Percentiles rank a stretch among this genome's conserved stretches.
These are phyloP conservation scores for Neonectria punicea DNA, from an alignment of 2,329 filamentous ascomycete species.

Conservation along the genomic window DNA sequence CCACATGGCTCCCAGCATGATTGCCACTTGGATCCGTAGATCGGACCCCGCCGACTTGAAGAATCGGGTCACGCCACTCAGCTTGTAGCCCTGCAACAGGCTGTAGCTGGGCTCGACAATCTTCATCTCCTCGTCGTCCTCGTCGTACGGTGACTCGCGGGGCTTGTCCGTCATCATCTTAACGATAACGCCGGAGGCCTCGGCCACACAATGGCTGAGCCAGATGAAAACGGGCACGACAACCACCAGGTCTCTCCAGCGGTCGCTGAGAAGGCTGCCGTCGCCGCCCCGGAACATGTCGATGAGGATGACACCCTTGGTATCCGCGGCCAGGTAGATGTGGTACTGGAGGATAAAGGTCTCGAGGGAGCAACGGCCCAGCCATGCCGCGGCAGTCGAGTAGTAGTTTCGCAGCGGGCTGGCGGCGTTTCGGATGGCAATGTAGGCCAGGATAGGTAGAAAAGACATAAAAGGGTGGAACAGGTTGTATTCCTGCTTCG, in stretches of 20 bases:
- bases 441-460: slow-evolving; percentile 63
- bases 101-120: slow-evolving; percentile 34
- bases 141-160: slow-evolving; percentile 18
- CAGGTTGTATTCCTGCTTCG: slow-evolving; percentile 53
- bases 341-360: slow-evolving; percentile 70
- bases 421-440: slow-evolving; percentile 60
- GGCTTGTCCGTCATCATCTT: slow-evolving; percentile 36
- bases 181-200: slow-evolving; percentile 40
- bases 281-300: slow-evolving; percentile 39
- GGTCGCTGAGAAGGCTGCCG: slow-evolving; percentile 37
- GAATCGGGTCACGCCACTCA: slow-evolving; percentile 9
- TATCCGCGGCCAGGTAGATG: slow-evolving; percentile 69
- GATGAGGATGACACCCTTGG: slow-evolving; percentile 58
- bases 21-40: slow-evolving; percentile 26
- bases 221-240: slow-evolving; percentile 45
- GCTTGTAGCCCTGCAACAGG: slow-evolving; percentile 15
- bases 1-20: slow-evolving; percentile 36
- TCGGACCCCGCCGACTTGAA: slow-evolving; percentile 14
- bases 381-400: slow-evolving; percentile 58
- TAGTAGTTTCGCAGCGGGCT: slow-evolving; percentile 31
- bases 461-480: slow-evolving; percentile 65
- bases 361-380: slow-evolving; percentile 68
- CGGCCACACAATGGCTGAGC: slow-evolving; percentile 41
- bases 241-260: slow-evolving; percentile 41
- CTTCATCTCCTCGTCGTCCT: slow-evolving; percentile 35